Evolutionary conservation across 352 stramenopile species (phyloP).

Genomic region (Phytophthora pisi): DNA sequence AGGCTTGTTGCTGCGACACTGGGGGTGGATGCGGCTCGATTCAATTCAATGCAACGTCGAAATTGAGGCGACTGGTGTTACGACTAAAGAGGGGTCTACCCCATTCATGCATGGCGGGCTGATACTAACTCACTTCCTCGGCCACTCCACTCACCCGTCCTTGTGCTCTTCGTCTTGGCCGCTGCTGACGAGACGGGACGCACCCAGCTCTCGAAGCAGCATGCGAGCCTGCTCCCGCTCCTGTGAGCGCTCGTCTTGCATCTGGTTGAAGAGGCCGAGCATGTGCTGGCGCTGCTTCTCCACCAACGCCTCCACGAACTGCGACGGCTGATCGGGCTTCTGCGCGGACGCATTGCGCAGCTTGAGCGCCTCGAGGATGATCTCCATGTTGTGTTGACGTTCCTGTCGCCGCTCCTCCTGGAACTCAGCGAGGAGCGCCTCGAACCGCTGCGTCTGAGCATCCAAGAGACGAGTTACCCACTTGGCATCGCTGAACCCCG

Average conservation of each 20-base stretch:
- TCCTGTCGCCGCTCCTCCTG: constrained; percentile 49
- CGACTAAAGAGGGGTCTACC: constrained; percentile 20
- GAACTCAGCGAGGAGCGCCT: constrained; percentile 42
- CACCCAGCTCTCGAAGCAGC: constrained; percentile 34
- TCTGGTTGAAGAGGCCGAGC: constrained; percentile 39
- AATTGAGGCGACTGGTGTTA: constrained; percentile 24
- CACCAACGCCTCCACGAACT: constrained; percentile 40
- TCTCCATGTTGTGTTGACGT: constrained; percentile 44
- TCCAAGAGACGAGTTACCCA: constrained; percentile 44
- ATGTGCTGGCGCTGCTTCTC: constrained; percentile 49
- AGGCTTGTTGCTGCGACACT: not conserved
- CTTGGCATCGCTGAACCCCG: constrained; percentile 33
- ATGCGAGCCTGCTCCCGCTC: constrained; percentile 41
- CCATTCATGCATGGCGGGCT: constrained; percentile 16
- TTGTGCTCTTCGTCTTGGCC: constrained; percentile 30
- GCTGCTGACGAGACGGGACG: constrained; percentile 14
- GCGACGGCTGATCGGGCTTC: constrained; percentile 33
- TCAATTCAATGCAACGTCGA: constrained; percentile 31
- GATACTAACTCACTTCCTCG: too few species aligned
- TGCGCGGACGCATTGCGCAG: constrained; percentile 27
- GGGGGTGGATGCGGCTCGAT: not conserved
- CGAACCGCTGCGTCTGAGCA: constrained; percentile 42
- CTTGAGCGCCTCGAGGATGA: constrained; percentile 47
- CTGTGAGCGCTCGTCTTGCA: constrained; percentile 42
- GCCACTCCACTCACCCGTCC: constrained; percentile 1